Percentiles rank a stretch among this genome's conserved stretches.
Conservation (phyloP, 768 basidiomycete species). For the Krasilnikovozyma curviuscula region DNA sequence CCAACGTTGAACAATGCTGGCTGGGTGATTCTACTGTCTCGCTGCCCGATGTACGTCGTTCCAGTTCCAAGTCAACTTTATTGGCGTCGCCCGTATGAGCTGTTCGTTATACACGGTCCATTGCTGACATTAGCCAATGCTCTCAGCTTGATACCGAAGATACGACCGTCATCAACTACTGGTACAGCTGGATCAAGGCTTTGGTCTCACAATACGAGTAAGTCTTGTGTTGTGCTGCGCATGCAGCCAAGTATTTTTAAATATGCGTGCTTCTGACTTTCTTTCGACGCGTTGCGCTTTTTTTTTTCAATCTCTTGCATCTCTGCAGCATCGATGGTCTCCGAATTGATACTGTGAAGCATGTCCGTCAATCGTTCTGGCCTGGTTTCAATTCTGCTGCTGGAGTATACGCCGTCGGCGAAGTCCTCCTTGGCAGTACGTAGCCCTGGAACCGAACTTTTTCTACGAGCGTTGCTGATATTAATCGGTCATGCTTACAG, state of each 20-base stretch:
- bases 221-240: slow-evolving; percentile 14
- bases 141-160: slow-evolving; percentile 41
- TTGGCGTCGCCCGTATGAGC: neutral
- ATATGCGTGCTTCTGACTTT: neutral
- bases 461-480: no score
- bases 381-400: slow-evolving; percentile 48
- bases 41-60: slow-evolving; percentile 45
- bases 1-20: slow-evolving; percentile 60
- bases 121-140: no score
- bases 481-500: no score
- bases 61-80: neutral
- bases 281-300: neutral
- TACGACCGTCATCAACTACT: slow-evolving; percentile 40
- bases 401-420: slow-evolving; percentile 70
- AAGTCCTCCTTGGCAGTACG: slow-evolving; percentile 33
- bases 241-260: neutral
- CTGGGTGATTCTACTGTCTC: slow-evolving; percentile 55
- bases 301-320: neutral
- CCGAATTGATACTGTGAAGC: slow-evolving; percentile 48
- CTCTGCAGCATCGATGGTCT: slow-evolving; percentile 45
- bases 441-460: slow-evolving; percentile 4
- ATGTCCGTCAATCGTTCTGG: slow-evolving; percentile 60
- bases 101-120: neutral
- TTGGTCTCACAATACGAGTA: slow-evolving; percentile 54
- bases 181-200: slow-evolving; percentile 47